Conservation (phyloP, 805 yeast genomes). For the Wickerhamiella sergipiensis region DNA sequence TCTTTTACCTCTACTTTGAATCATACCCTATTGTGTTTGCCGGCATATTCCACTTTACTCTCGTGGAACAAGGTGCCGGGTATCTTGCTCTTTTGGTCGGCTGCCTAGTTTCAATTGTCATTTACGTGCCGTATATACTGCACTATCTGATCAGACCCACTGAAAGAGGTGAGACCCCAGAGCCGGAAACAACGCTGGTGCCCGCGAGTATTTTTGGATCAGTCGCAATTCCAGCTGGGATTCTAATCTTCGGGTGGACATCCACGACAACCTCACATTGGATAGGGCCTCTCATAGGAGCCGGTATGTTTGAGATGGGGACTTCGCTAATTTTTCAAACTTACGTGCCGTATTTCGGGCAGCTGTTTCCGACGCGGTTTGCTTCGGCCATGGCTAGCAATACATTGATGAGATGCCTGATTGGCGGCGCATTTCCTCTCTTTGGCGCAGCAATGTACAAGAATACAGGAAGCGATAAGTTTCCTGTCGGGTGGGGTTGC, state of each 20-base stretch:
- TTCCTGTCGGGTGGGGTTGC: conserved; percentile 51
- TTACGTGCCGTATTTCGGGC: conserved; percentile 35
- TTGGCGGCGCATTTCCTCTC: conserved; percentile 49
- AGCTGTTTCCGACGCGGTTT: conserved; percentile 34
- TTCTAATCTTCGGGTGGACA: conserved; percentile 50
- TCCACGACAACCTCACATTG: conserved; percentile 36
- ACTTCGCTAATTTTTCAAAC: conserved; percentile 39
- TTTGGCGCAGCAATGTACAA: conserved; percentile 48
- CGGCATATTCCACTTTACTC: conserved; percentile 33
- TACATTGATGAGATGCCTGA: conserved; percentile 34
- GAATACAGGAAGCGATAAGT: conserved; percentile 26
- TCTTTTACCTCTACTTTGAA: conserved; percentile 44
- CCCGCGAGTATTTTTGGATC: conserved; percentile 29
- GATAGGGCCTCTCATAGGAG: conserved; percentile 38
- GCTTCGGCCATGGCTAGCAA: conserved; percentile 52
- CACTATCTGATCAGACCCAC: neutral
- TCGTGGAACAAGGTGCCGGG: conserved; percentile 34
- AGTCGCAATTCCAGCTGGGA: conserved; percentile 34
- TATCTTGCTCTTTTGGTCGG: conserved; percentile 38
- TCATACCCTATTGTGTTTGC: conserved; percentile 44
- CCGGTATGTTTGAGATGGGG: conserved; percentile 28
- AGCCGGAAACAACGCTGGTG: conserved; percentile 13
- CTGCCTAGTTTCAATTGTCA: conserved; percentile 26
- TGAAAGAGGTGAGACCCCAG: neutral
- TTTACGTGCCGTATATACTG: conserved; percentile 5